Evolutionary conservation across 805 yeast species (phyloP).

Genomic region (Maudiozyma pseudohumilis): DNA sequence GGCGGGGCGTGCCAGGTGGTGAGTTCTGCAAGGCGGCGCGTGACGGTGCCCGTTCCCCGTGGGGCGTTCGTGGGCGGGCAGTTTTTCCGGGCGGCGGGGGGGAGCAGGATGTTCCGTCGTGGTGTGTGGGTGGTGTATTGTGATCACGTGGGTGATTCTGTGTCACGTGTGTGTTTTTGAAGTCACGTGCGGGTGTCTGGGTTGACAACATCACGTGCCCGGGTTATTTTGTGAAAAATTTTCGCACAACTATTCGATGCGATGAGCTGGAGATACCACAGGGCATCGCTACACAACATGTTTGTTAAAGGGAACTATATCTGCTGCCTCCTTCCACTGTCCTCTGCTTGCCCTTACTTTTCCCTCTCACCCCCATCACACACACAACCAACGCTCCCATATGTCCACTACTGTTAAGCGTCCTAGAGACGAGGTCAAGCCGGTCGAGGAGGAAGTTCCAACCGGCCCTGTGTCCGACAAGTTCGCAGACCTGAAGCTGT

Average conservation of each 20-base stretch:
- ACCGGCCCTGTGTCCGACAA: conserved; percentile 8
- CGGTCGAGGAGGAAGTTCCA: conserved; percentile 7
- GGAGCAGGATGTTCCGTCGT: no score
- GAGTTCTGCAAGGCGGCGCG: no score
- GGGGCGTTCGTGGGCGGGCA: no score
- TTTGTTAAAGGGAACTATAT: no score
- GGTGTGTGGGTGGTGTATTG: not conserved
- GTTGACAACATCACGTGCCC: not conserved
- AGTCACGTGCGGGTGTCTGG: not conserved
- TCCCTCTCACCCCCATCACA: no score
- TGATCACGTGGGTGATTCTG: not conserved
- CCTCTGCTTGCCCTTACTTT: no score
- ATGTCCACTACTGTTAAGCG: conserved; percentile 10
- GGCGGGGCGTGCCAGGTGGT: no score
- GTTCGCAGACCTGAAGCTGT: conserved; percentile 49
- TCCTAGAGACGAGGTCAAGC: conserved; percentile 11
- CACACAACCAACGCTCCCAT: no score
- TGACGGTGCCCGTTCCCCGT: no score
- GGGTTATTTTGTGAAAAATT: conserved; percentile 1
- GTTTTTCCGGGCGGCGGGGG: no score
- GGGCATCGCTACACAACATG: no score
- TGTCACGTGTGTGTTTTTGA: not conserved
- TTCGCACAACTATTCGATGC: conserved; percentile 14
- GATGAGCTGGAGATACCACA: conserved; percentile 9
- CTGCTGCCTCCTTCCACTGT: no score